Conservation (phyloP, 257 asterid species). For the Solanum chiquidenum region DNA sequence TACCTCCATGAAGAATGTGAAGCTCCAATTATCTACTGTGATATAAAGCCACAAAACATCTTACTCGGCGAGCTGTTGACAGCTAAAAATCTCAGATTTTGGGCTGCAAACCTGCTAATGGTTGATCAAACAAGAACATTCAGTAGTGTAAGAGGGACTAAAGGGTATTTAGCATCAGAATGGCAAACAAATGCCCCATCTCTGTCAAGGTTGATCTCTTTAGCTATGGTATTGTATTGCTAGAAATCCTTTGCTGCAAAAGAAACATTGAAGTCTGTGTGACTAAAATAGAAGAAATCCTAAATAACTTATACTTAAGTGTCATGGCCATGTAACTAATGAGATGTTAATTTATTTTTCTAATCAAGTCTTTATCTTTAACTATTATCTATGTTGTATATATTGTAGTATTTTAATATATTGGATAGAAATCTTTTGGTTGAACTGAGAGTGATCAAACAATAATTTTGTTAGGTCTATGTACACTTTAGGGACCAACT, state of each 20-base stretch:
- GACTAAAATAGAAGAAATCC: conserved; percentile 3
- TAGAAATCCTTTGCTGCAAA: conserved; percentile 8
- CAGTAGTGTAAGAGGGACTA: conserved; percentile 10
- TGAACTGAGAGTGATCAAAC: too few species aligned
- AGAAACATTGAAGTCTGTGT: background rate
- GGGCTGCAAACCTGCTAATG: conserved; percentile 13
- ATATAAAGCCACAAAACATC: conserved; percentile 18
- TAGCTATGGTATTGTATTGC: conserved; percentile 10
- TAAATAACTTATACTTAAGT: too few species aligned
- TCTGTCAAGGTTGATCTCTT: conserved; percentile 14
- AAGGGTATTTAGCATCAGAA: conserved; percentile 17
- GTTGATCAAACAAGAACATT: conserved; percentile 15
- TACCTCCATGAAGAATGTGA: conserved; percentile 23
- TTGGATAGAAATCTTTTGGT: too few species aligned
- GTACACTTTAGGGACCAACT: too few species aligned
- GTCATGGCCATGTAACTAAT: too few species aligned
- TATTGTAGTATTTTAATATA: too few species aligned
- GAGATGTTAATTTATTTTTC: too few species aligned
- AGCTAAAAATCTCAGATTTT: conserved; percentile 9
- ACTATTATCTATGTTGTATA: too few species aligned
- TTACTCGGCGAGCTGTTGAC: conserved; percentile 2
- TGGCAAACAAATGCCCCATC: conserved; percentile 1
- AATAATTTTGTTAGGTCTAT: too few species aligned
- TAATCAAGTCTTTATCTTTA: too few species aligned
- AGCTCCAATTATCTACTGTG: conserved; percentile 16